These are phyloP conservation scores for Brassica carinata DNA, from an alignment of 345 rosid genomes.

Conservation along the genomic window DNA sequence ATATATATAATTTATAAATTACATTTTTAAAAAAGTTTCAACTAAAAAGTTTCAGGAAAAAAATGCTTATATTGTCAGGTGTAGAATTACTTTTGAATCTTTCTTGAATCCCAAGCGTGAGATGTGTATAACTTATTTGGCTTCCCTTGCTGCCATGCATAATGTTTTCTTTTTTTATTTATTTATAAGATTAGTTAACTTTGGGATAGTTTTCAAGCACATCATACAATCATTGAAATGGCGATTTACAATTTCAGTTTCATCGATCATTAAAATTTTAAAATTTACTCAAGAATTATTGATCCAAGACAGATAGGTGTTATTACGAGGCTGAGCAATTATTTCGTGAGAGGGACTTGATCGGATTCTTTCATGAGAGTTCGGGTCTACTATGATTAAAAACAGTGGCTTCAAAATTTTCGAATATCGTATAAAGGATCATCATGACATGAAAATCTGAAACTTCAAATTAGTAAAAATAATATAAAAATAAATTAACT, in stretches of 20 bases:
- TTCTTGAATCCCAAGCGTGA: conserved; percentile 37
- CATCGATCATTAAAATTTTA: not conserved
- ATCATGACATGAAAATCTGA: conserved; percentile 1
- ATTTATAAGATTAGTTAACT: not conserved
- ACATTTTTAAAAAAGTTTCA: not conserved
- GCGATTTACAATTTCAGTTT: not conserved
- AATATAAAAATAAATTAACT: no score
- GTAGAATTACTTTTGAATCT: conserved; percentile 29
- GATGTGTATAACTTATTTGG: conserved; percentile 24
- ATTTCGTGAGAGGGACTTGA: not conserved
- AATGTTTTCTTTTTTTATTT: not conserved
- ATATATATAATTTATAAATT: not conserved
- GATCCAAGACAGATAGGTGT: not conserved
- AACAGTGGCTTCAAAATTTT: not conserved
- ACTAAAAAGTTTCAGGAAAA: not conserved
- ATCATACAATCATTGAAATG: not conserved
- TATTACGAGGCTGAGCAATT: not conserved
- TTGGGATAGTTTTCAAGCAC: conserved; percentile 8
- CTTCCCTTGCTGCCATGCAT: conserved; percentile 32
- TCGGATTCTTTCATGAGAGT: not conserved
- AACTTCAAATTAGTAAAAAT: not conserved
- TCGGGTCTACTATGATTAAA: not conserved
- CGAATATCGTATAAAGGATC: not conserved
- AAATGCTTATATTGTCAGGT: conserved; percentile 8
- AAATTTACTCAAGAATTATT: not conserved